Conservation (phyloP, 1,284 basidiomycete genomes). For the Xerocomus nothofagi region DNA sequence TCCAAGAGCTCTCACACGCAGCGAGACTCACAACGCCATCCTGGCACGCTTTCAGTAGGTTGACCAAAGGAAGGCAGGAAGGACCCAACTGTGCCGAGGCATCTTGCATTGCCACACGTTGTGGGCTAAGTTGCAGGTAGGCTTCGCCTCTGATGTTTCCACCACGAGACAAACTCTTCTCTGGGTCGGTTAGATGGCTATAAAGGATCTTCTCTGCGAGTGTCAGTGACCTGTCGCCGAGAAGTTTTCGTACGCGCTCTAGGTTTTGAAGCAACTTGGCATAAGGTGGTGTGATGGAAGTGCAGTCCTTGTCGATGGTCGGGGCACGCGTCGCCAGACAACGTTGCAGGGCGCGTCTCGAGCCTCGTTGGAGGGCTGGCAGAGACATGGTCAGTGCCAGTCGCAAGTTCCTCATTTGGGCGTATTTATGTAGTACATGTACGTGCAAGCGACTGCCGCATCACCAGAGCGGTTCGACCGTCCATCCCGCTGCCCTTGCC, state of each 20-base stretch:
- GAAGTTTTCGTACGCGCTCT: slow-evolving; percentile 65
- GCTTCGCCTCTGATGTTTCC: slow-evolving; percentile 80
- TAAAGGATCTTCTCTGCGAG: slow-evolving; percentile 98
- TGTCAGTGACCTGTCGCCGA: slow-evolving; percentile 76
- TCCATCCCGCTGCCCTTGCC: slow-evolving; percentile 64
- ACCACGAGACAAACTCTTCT: slow-evolving; percentile 66
- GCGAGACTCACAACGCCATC: slow-evolving; percentile 69
- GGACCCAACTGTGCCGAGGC: slow-evolving; percentile 89
- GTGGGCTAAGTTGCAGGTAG: slow-evolving; percentile 89
- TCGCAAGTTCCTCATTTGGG: slow-evolving; percentile 14
- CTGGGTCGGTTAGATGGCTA: slow-evolving; percentile 85
- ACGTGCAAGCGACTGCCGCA: not conserved
- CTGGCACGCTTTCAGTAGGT: slow-evolving; percentile 38
- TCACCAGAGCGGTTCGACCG: slow-evolving; percentile 64
- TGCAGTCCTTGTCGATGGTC: slow-evolving; percentile 62
- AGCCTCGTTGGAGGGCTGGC: slow-evolving; percentile 18
- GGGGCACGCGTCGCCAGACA: slow-evolving; percentile 57
- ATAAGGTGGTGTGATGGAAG: slow-evolving; percentile 91
- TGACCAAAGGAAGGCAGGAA: slow-evolving; percentile 1
- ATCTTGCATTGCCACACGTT: slow-evolving; percentile 98
- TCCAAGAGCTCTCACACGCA: not conserved
- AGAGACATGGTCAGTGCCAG: slow-evolving; percentile 16
- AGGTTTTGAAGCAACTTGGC: slow-evolving; percentile 74
- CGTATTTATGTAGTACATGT: not conserved
- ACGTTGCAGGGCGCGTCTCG: slow-evolving; percentile 23